Base-by-base conservation (phyloP, 225 moss, liverwort and hornwort genomes). In the Marchantia polymorpha region DNA sequence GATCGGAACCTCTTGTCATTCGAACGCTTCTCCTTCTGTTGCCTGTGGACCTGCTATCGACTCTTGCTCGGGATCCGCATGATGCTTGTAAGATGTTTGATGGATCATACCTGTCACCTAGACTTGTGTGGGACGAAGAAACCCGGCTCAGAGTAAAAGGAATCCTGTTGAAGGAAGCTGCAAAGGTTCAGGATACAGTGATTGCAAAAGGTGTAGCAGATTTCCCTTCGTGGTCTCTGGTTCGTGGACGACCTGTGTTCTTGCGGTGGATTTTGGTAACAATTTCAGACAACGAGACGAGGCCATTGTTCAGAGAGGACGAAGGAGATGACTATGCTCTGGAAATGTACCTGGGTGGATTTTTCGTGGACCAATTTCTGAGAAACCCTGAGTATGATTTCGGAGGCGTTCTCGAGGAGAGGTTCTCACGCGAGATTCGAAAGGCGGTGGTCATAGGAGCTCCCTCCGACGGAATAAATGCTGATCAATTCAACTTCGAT, bases 291-390 rank as follows among this genome's bases (percentile, higher is more conserved):
- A 87, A 86, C 53, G 97, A 97, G 72, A 82, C 84, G 47, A 92
- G 91, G 82, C 87, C 91, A 29, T 80, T 92, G 89, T 97, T 92
- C 80, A 84, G 87, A 77, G 89, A 94, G 8, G 89, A 90, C 49
- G 91, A 87, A 69, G 90, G 86, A 83, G 79, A 88, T 68, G 93
- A 91, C 65, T 99, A 95, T 84, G 99, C 99, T 50, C 89, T 81
- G 26, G 99, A 99, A 83, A 86, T 99, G 91, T 99, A 99, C 81
- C 87, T 99, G n/a, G 99, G 99, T 74, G 99, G 99, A 0, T 95
- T 99, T 84, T 99, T 92, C 74, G 90, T 99, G 68, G 99, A 99
- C 81, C 95, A 93, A 39, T 92, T 99, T 84, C 78, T 99, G 63
- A 89, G 95, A 74, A 88, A 93, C 78, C 99, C 99, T 51, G 92